Percentiles rank a stretch among this genome's conserved stretches.
These are phyloP conservation scores for Malus hybrid DNA, from an alignment of 331 rosid genomes.

Conservation along the genomic window DNA sequence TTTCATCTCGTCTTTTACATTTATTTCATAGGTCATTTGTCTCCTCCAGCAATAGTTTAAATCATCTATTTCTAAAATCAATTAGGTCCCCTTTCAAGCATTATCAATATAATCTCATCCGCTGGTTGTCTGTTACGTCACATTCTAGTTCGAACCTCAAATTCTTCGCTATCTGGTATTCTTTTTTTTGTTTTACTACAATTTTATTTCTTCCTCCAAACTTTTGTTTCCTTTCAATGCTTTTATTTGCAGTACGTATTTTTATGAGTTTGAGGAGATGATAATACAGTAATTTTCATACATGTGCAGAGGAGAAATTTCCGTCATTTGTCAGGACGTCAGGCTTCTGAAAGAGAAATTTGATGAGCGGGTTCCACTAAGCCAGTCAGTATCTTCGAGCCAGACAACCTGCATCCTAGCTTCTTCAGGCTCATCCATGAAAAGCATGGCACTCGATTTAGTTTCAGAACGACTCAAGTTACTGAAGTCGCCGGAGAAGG, in stretches of 20 bases:
- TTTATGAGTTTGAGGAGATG: not conserved
- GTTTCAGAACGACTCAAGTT: slow-evolving; percentile 30
- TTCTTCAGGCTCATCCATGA: slow-evolving; percentile 37
- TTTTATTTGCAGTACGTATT: not conserved
- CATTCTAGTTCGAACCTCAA: not conserved
- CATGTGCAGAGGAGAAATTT: slow-evolving; percentile 84
- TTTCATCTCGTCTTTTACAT: not conserved
- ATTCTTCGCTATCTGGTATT: not conserved
- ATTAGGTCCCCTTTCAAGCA: not conserved
- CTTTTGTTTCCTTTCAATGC: not conserved
- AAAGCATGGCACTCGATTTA: slow-evolving; percentile 9
- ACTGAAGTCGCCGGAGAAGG: slow-evolving; percentile 13
- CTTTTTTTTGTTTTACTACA: not conserved
- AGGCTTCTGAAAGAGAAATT: slow-evolving; percentile 73
- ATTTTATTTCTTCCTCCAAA: not conserved
- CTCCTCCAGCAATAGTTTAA: not conserved
- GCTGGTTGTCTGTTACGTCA: not conserved
- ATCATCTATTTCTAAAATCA: not conserved
- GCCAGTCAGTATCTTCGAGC: slow-evolving; percentile 70
- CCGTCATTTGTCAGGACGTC: slow-evolving; percentile 82
- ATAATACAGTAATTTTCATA: not conserved
- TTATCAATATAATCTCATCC: not conserved
- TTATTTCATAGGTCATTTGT: no score
- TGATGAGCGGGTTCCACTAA: slow-evolving; percentile 76
- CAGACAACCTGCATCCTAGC: slow-evolving; percentile 82